These are phyloP conservation scores for Teunomyces funiuensis DNA, from an alignment of 805 yeast species.

Conservation along the genomic window DNA sequence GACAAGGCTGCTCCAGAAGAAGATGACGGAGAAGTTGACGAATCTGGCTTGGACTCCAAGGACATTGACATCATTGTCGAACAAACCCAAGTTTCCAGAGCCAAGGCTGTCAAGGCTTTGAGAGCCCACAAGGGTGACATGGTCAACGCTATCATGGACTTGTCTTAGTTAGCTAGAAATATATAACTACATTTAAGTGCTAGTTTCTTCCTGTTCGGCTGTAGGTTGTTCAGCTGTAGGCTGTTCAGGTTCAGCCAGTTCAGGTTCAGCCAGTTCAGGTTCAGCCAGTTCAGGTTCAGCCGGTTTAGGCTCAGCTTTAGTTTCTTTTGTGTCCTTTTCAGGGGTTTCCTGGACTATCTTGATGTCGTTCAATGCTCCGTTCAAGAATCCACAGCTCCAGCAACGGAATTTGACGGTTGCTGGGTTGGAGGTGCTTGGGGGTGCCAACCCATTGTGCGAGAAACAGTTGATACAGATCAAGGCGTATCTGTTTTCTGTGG, in stretches of 20 bases:
- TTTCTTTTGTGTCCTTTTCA: not conserved
- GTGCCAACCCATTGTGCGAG: conserved; percentile 79
- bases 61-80: conserved; percentile 86
- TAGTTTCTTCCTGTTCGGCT: not conserved
- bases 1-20: conserved; percentile 46
- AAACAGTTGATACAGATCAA: conserved; percentile 67
- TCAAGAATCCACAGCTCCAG: conserved; percentile 58
- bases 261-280: not conserved
- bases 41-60: conserved; percentile 75
- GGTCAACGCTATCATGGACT: conserved; percentile 93
- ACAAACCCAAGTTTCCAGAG: conserved; percentile 87
- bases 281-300: not conserved
- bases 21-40: conserved; percentile 77
- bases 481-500: conserved; percentile 62
- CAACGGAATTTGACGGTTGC: conserved; percentile 55
- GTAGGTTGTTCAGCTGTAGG: not conserved
- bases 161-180: conserved; percentile 37
- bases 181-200: not conserved
- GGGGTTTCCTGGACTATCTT: not conserved
- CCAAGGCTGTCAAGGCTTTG: conserved; percentile 89
- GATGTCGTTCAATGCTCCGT: conserved; percentile 20
- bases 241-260: not conserved
- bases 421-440: conserved; percentile 59
- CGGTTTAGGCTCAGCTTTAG: not conserved
- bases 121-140: conserved; percentile 87